Percentiles rank a stretch among this genome's conserved stretches.
These are phyloP conservation scores for Aschersonia sp. DNA, from an alignment of 2,329 filamentous ascomycete species.

Conservation along the genomic window DNA sequence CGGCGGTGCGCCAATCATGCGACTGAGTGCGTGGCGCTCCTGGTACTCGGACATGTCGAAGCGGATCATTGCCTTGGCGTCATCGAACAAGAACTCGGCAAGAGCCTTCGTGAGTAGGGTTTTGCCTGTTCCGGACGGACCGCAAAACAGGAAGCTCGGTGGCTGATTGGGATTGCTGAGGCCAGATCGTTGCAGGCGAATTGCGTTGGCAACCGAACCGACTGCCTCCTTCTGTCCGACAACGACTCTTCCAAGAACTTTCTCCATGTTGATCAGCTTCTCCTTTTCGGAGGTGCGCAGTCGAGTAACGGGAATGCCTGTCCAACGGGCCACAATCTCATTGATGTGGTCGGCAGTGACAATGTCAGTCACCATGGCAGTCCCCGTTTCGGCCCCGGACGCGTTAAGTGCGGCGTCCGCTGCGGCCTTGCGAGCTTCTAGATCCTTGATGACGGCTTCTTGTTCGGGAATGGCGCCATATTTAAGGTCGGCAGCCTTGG, in stretches of 20 bases:
- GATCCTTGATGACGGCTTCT: slow-evolving; percentile 59
- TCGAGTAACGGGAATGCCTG: slow-evolving; percentile 91
- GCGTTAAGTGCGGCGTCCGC: slow-evolving; percentile 58
- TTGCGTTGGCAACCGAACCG: slow-evolving; percentile 83
- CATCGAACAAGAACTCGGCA: slow-evolving; percentile 96
- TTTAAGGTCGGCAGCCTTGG: slow-evolving; percentile 81
- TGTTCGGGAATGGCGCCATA: slow-evolving; percentile 97
- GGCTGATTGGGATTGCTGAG: slow-evolving; percentile 93
- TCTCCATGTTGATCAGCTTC: slow-evolving; percentile 96
- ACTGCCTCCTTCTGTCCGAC: slow-evolving; percentile 93
- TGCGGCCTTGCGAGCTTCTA: slow-evolving; percentile 67
- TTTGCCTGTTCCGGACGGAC: slow-evolving; percentile 96
- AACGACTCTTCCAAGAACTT: slow-evolving; percentile 66
- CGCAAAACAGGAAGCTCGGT: slow-evolving; percentile 96
- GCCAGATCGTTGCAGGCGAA: slow-evolving; percentile 85
- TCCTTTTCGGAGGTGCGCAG: slow-evolving; percentile 95
- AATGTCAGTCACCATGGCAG: slow-evolving; percentile 75
- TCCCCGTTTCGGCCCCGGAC: slow-evolving; percentile 39
- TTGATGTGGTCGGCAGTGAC: slow-evolving; percentile 98
- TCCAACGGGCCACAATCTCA: slow-evolving; percentile 93
- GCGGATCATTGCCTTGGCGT: slow-evolving; percentile 92
- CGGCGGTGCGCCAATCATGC: slow-evolving; percentile 95
- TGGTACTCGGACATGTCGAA: slow-evolving; percentile 99
- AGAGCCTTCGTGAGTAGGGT: slow-evolving; percentile 92
- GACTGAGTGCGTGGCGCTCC: slow-evolving; percentile 83